Conservation (phyloP, 2,329 filamentous ascomycete species). For the Sphaerulina populicola region DNA sequence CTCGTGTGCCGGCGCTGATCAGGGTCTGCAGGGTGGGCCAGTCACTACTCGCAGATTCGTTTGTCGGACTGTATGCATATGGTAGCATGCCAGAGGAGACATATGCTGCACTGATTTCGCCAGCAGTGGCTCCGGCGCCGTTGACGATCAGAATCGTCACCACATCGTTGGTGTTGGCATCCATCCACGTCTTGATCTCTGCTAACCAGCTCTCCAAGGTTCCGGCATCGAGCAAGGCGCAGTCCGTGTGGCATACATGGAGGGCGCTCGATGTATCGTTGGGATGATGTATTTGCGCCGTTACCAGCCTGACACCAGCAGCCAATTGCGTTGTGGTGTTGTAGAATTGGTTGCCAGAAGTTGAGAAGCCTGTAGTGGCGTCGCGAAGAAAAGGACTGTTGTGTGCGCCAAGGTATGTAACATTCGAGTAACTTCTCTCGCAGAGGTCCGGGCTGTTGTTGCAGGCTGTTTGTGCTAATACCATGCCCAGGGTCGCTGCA, state of each 20-base stretch:
- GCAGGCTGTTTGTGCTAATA: constrained; percentile 35
- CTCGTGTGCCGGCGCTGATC: constrained; percentile 58
- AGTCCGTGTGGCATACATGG: constrained; percentile 58
- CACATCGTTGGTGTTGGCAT: constrained; percentile 67
- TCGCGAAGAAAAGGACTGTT: constrained; percentile 50
- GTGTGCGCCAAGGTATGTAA: constrained; percentile 57
- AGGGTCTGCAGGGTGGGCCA: constrained; percentile 80
- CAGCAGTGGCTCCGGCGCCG: constrained; percentile 46
- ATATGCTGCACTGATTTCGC: constrained; percentile 40
- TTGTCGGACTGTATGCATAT: constrained; percentile 35
- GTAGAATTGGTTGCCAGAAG: constrained; percentile 51
- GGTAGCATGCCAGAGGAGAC: constrained; percentile 45
- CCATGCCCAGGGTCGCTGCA: constrained; percentile 8
- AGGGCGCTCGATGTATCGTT: constrained; percentile 36
- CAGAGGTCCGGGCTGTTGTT: constrained; percentile 53
- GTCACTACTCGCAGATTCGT: constrained; percentile 42
- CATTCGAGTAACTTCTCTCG: constrained; percentile 49
- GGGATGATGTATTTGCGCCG: constrained; percentile 53
- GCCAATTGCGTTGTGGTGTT: constrained; percentile 51
- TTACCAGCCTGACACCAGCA: constrained; percentile 55
- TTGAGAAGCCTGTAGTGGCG: constrained; percentile 15
- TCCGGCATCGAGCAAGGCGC: constrained; percentile 47
- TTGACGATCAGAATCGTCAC: constrained; percentile 81
- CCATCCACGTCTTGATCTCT: constrained; percentile 54
- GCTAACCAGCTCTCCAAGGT: constrained; percentile 48